Base-by-base conservation (phyloP, 2,329 filamentous ascomycete species). In the Escovopsis sp. region DNA sequence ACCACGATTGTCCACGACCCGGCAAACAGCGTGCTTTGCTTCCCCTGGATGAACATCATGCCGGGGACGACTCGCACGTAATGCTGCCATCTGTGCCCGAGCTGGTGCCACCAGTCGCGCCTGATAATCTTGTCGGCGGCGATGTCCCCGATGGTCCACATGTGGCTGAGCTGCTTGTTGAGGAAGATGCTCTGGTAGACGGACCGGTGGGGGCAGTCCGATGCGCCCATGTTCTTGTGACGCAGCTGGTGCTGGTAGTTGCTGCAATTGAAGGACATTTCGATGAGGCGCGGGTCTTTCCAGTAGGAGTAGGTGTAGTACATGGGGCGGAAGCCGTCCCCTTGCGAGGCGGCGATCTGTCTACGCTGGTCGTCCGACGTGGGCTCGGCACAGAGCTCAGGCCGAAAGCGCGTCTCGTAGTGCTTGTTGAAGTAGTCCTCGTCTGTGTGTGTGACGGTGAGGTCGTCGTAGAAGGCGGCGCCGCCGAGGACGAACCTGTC, bases 231-330 rank as follows among this genome's bases (percentile, higher is more conserved):
- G 14, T 47, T 49, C 1, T 50, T 48, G 15, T 52, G 51, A 2
- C 72, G 72, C 42, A 85, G 79, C 48, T 84, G 79, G 31, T 75
- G 66, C 50, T 85, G 79, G 54, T 84, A 83, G 50, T 82, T 80
- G 27, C 74, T 78, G 56, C 76, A 80, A 52, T 85, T 77, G 54
- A 83, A 85, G 38, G 70, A 77, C 74, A 78, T 78, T 50, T 78
- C 73, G 7, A 79, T 67, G 46, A 73, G 70, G 3, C 59, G 66
- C 1, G 63, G 61, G 44, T 76, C 66, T 12, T 65, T 40, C 0
- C 60, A 53, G 49, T 79, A 78, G 35, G 64, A 67, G 37, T 75
- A 70, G 43, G 72, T 78, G 47, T 69, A 68, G 56, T 78, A 79
- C 73, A 78, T 78, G 35, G 73, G 72, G 34, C 65, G 61, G 58